phyloP scores from a whole-genome alignment of 495 filamentous ascomycete species.

The Trichocladium uniseriatum region DNA sequence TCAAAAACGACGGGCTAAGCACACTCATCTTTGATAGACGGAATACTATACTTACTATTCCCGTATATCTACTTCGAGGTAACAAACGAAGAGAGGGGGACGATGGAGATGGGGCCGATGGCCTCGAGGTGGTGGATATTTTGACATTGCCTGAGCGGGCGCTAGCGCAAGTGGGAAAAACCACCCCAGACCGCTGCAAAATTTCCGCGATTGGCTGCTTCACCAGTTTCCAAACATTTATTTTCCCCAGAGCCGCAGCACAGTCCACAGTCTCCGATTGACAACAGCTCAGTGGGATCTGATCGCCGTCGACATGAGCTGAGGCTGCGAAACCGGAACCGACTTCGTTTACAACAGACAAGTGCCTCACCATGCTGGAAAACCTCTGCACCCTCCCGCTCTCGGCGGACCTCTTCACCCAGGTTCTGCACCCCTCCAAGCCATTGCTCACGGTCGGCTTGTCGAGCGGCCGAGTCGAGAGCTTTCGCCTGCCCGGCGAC shows the following conservation, averaged over 20 bases:
- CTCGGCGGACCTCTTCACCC: slow-evolving; percentile 76
- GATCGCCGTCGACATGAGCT: slow-evolving; percentile 2
- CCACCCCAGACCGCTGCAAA: background rate
- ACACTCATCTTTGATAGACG: too few relatives aligned
- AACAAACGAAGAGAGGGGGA: too few relatives aligned
- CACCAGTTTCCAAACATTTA: background rate
- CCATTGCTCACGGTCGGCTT: slow-evolving; percentile 81
- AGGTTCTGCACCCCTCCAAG: slow-evolving; percentile 73
- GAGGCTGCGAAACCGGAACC: background rate
- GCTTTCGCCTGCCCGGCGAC: slow-evolving; percentile 63
- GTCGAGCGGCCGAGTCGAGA: slow-evolving; percentile 75
- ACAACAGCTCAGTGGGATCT: too few relatives aligned
- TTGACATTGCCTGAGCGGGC: too few relatives aligned
- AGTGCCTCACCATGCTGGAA: slow-evolving; percentile 53
- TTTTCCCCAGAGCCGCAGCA: background rate
- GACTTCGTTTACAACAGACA: too few relatives aligned
- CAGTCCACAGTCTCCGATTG: background rate
- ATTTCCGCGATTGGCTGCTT: slow-evolving; percentile 7
- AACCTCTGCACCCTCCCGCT: slow-evolving; percentile 85
- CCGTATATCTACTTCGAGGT: too few relatives aligned
- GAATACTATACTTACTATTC: too few relatives aligned
- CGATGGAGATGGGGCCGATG: too few relatives aligned
- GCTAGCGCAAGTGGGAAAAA: background rate
- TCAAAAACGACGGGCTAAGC: too few relatives aligned
- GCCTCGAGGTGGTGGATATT: too few relatives aligned